A percentile compares a stretch with the other conserved stretches of the same genome.
Conservation (phyloP, 148 eudicot genomes). For the Oxyria digyna region DNA sequence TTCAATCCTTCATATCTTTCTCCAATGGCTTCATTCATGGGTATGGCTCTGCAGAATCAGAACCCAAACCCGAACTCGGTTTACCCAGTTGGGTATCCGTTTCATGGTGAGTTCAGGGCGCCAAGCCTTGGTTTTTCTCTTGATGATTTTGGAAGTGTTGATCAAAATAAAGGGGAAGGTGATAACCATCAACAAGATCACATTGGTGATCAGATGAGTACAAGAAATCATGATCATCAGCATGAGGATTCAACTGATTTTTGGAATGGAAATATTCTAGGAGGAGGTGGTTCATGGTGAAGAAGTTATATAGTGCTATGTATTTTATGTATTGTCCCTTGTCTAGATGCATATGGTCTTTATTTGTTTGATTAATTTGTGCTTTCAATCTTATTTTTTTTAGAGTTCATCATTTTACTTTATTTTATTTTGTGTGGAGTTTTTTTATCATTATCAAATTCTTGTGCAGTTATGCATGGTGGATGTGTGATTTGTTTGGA, state of each 20-base stretch:
- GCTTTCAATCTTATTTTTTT: not conserved
- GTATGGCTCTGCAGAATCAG: not conserved
- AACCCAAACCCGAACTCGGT: not conserved
- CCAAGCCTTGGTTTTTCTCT: not conserved
- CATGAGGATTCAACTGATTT: conserved; percentile 18
- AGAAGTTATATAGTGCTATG: not conserved
- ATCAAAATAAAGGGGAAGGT: not conserved
- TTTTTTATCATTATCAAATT: too few species aligned
- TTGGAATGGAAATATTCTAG: conserved; percentile 32
- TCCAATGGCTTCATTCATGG: conserved; percentile 16
- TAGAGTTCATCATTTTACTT: not conserved
- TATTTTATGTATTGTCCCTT: not conserved
- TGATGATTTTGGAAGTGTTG: not conserved
- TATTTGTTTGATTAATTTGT: not conserved
- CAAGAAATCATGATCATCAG: not conserved
- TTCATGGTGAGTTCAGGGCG: conserved; percentile 19
- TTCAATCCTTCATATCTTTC: conserved; percentile 5
- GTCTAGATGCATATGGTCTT: not conserved
- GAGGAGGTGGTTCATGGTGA: conserved; percentile 31
- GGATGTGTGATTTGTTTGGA: too few species aligned
- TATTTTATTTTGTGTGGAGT: not conserved
- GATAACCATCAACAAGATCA: not conserved
- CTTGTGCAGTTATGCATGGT: too few species aligned
- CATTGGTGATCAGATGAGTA: conserved; percentile 10
- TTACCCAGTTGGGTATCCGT: conserved; percentile 8